Evolutionary conservation across 768 basidiomycete species (phyloP).

Genomic region (Leccinum uliginosum): DNA sequence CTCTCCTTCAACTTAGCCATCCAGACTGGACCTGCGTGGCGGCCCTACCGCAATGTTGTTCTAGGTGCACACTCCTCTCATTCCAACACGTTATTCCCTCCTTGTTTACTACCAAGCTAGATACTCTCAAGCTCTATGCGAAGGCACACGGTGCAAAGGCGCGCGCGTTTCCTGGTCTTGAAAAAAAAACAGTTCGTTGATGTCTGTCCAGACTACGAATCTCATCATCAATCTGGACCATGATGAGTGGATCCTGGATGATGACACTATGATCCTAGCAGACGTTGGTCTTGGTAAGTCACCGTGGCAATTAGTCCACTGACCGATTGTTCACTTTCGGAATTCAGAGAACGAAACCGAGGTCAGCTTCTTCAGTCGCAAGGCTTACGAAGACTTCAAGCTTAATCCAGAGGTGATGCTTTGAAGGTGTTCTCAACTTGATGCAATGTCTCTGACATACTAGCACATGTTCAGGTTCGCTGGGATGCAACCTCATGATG

Average conservation of each 20-base stretch:
- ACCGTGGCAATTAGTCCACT: not conserved
- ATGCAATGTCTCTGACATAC: not conserved
- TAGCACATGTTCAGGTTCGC: constrained; percentile 16
- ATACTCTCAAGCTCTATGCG: constrained; percentile 92
- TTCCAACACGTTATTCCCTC: not conserved
- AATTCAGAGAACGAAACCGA: constrained; percentile 90
- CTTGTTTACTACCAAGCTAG: constrained; percentile 36
- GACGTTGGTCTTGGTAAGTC: constrained; percentile 72
- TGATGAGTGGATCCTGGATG: constrained; percentile 86
- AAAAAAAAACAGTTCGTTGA: not conserved
- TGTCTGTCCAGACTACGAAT: constrained; percentile 73
- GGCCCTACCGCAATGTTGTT: constrained; percentile 71
- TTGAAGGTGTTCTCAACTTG: not conserved
- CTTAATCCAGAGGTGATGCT: constrained; percentile 62
- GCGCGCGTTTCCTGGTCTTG: not conserved
- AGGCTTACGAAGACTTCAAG: constrained; percentile 78
- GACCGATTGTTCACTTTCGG: not conserved
- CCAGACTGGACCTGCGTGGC: constrained; percentile 75
- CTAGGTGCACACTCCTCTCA: constrained; percentile 51
- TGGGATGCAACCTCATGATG: constrained; percentile 24
- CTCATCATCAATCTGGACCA: constrained; percentile 97
- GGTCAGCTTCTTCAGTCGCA: constrained; percentile 83
- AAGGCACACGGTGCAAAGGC: constrained; percentile 95
- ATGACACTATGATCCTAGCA: constrained; percentile 61
- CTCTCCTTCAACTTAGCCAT: constrained; percentile 47